A percentile compares a stretch with the other conserved stretches of the same genome.
phyloP scores from a whole-genome alignment of 768 basidiomycete genomes.

The Auricularia heimuer region DNA sequence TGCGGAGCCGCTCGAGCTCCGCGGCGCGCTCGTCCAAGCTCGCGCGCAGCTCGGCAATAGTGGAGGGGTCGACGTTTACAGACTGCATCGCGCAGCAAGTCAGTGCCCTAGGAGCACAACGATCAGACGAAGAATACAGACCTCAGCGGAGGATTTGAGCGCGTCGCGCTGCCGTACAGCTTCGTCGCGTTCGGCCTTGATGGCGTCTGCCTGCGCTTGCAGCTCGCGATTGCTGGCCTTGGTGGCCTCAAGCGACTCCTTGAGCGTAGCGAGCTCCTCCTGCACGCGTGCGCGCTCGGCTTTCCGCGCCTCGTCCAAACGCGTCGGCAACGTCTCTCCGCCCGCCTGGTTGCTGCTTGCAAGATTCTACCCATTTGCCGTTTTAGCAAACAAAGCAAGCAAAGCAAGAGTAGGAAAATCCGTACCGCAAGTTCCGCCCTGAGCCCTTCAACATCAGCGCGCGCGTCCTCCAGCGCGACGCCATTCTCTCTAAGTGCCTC shows the following conservation, averaged over 20 bases:
- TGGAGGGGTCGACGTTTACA: constrained; percentile 3
- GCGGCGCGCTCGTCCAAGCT: constrained; percentile 29
- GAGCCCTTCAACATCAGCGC: constrained; percentile 76
- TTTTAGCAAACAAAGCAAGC: too few species aligned
- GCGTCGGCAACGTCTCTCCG: constrained; percentile 31
- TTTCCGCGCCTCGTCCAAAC: constrained; percentile 34
- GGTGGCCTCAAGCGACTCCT: constrained; percentile 35
- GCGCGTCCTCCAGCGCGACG: constrained; percentile 76
- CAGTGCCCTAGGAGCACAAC: background rate
- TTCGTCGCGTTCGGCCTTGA: constrained; percentile 10
- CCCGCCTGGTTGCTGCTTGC: background rate
- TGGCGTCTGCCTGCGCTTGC: constrained; percentile 11
- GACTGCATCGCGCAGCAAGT: constrained; percentile 4
- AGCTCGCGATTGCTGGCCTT: constrained; percentile 18
- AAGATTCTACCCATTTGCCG: background rate
- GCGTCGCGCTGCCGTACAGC: background rate
- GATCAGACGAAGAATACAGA: background rate
- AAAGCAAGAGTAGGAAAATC: constrained; percentile 6
- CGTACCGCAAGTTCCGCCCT: constrained; percentile 71
- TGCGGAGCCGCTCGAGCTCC: constrained; percentile 49
- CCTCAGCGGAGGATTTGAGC: background rate
- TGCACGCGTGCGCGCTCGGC: constrained; percentile 40
- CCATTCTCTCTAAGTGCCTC: constrained; percentile 83
- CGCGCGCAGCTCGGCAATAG: constrained; percentile 12
- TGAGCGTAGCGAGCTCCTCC: constrained; percentile 47